Evolutionary conservation across 2,329 filamentous ascomycete species (phyloP).

Genomic region (Fusarium pseudonygamai): DNA sequence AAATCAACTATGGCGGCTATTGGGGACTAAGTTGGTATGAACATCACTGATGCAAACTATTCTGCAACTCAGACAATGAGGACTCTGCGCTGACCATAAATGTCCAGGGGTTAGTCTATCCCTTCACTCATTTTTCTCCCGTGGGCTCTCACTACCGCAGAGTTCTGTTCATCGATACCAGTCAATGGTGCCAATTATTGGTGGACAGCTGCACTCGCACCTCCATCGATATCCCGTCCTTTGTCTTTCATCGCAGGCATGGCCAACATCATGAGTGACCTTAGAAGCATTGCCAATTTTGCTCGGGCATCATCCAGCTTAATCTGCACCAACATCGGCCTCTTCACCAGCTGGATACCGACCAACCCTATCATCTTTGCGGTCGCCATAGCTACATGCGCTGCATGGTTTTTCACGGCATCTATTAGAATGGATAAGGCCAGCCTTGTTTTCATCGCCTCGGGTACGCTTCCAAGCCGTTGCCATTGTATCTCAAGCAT

Average conservation of each 20-base stretch:
- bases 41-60: neutral
- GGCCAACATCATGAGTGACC: neutral
- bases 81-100: neutral
- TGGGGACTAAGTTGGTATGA: neutral
- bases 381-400: neutral
- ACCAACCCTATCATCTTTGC: neutral
- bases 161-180: neutral
- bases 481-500: neutral
- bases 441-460: neutral
- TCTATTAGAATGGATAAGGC: neutral
- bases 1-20: neutral
- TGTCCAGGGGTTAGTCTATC: neutral
- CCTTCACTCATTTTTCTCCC: neutral
- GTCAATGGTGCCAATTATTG: neutral
- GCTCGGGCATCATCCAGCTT: neutral
- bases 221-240: neutral
- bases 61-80: neutral
- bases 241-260: neutral
- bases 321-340: neutral
- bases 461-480: neutral
- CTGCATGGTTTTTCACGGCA: neutral
- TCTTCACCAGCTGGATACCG: neutral
- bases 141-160: neutral
- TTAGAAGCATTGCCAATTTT: neutral
- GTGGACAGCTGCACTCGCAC: neutral